phyloP scores from a whole-genome alignment of 768 basidiomycete genomes.

The Dentipellis fragilis region DNA sequence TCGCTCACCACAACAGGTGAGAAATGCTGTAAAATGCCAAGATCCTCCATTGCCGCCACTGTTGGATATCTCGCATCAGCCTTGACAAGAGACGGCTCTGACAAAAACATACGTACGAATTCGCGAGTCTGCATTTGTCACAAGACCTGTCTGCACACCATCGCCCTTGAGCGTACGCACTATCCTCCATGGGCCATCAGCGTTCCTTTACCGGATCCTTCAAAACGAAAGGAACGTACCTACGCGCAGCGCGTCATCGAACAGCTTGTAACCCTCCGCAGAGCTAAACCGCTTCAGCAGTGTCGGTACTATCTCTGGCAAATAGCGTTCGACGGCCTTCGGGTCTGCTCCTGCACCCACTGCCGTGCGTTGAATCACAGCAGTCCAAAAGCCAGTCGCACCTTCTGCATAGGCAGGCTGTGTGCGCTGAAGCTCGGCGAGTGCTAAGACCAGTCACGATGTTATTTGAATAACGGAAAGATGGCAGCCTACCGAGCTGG shows the following conservation, averaged over 20 bases:
- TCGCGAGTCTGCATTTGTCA: conserved; percentile 67
- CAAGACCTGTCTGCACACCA: conserved; percentile 42
- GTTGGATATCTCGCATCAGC: neutral
- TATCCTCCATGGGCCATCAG: conserved; percentile 14
- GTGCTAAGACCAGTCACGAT: conserved; percentile 20
- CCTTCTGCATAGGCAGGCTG: conserved; percentile 51
- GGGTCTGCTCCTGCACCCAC: conserved; percentile 63
- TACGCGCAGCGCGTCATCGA: conserved; percentile 38
- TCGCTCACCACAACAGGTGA: conserved; percentile 59
- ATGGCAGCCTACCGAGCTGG: conserved; percentile 30
- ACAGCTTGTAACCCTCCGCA: conserved; percentile 55
- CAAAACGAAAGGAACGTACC: conserved; percentile 23
- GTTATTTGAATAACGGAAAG: neutral
- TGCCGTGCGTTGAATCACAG: conserved; percentile 67
- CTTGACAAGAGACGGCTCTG: neutral
- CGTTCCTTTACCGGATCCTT: neutral
- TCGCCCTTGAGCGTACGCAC: conserved; percentile 37
- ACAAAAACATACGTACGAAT: conserved; percentile 39
- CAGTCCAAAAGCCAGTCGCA: conserved; percentile 61
- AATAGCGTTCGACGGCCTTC: conserved; percentile 39
- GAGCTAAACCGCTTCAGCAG: conserved; percentile 66
- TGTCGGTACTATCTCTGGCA: conserved; percentile 45
- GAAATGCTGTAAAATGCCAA: conserved; percentile 40
- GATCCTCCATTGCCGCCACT: conserved; percentile 45
- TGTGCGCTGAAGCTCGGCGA: conserved; percentile 44